phyloP scores from a whole-genome alignment of 345 rosid genomes.

The Abelmoschus esculentus region DNA sequence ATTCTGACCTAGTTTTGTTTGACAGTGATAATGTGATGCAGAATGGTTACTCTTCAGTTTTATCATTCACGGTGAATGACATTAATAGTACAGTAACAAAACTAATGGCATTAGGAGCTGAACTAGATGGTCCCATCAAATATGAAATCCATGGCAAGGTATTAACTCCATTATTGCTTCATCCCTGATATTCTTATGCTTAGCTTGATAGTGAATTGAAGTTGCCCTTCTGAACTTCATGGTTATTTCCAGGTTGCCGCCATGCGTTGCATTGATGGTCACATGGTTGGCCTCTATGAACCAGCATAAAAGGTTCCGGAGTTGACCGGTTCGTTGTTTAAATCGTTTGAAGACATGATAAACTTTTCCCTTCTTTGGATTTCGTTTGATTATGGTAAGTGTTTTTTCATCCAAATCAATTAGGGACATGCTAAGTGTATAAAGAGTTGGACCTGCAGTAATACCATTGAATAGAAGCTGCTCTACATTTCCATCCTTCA shows the following conservation, averaged over 20 bases:
- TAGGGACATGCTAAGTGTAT: constrained; percentile 39
- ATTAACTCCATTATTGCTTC: neutral
- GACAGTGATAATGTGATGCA: constrained; percentile 47
- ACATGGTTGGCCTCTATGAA: constrained; percentile 68
- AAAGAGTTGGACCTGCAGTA: constrained; percentile 43
- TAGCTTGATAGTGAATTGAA: neutral
- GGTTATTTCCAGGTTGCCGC: constrained; percentile 61
- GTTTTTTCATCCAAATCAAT: constrained; percentile 41
- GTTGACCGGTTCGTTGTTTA: neutral
- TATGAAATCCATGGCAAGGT: constrained; percentile 93
- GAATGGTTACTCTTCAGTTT: constrained; percentile 60
- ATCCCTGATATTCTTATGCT: neutral
- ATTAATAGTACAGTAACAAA: constrained; percentile 66
- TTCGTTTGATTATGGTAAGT: constrained; percentile 39
- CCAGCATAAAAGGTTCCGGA: constrained; percentile 19
- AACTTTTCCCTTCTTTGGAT: constrained; percentile 33
- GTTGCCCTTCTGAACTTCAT: neutral
- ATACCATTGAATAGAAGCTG: constrained; percentile 12
- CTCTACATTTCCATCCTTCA: neutral
- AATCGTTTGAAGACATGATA: constrained; percentile 31
- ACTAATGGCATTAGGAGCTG: constrained; percentile 79
- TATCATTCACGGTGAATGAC: constrained; percentile 80
- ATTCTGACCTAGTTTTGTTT: constrained; percentile 15
- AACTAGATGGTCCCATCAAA: constrained; percentile 83
- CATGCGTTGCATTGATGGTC: constrained; percentile 74